phyloP scores from a whole-genome alignment of 441 rosid genomes.

The Macaranga tanarius region DNA sequence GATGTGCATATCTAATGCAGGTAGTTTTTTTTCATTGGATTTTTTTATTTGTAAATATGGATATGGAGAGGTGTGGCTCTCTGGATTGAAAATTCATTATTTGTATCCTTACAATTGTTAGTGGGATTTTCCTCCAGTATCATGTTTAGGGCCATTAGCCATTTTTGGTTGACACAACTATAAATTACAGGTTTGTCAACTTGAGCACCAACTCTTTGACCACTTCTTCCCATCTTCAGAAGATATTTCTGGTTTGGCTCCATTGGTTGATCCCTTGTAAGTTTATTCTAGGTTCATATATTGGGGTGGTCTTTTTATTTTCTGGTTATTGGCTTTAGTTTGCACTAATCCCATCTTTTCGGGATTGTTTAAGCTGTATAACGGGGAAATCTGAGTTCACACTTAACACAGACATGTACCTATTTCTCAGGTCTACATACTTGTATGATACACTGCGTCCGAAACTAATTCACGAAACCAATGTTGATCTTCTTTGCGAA shows the following conservation, averaged over 20 bases:
- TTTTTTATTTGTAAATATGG: not conserved
- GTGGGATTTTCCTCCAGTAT: not conserved
- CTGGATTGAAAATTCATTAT: constrained; percentile 17
- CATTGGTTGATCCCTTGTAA: constrained; percentile 89
- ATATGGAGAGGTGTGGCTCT: not conserved
- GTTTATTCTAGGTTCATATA: constrained; percentile 31
- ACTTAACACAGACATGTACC: not conserved
- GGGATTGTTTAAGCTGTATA: not conserved
- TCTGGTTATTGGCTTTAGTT: not conserved
- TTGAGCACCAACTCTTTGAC: constrained; percentile 91
- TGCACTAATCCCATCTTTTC: not conserved
- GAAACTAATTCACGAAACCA: constrained; percentile 84
- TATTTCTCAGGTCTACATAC: constrained; percentile 70
- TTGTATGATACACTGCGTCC: constrained; percentile 93
- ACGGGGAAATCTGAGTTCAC: not conserved
- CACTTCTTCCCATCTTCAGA: constrained; percentile 94
- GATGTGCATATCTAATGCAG: constrained; percentile 97
- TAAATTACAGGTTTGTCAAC: constrained; percentile 82
- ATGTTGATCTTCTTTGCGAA: constrained; percentile 89
- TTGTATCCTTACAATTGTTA: constrained; percentile 2
- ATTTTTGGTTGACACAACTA: constrained; percentile 11
- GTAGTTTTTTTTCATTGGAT: constrained; percentile 31
- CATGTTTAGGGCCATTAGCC: not conserved
- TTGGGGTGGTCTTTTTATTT: not conserved
- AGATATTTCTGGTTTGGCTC: constrained; percentile 87